phyloP scores from a whole-genome alignment of 306 rosid genomes.

The Lathyrus aphaca region DNA sequence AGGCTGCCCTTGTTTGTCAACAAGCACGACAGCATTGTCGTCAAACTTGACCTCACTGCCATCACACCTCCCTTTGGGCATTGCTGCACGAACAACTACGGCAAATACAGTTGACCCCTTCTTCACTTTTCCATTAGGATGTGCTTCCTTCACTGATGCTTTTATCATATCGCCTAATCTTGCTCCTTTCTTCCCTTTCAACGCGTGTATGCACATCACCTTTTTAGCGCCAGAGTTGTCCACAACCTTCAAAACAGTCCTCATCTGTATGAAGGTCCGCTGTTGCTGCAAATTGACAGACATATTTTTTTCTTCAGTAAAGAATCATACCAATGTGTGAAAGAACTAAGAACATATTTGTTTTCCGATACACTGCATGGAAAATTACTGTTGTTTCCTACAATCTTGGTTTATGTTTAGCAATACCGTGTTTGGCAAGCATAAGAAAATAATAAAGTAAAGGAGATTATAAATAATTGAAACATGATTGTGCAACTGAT shows the following conservation, averaged over 20 bases:
- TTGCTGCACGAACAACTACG: slow-evolving; percentile 82
- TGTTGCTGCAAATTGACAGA: slow-evolving; percentile 56
- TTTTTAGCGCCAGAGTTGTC: slow-evolving; percentile 87
- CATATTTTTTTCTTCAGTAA: not conserved
- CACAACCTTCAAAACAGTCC: slow-evolving; percentile 90
- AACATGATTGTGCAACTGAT: slow-evolving; percentile 7
- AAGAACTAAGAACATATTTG: slow-evolving; percentile 14
- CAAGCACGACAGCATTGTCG: slow-evolving; percentile 86
- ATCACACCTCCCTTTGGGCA: slow-evolving; percentile 79
- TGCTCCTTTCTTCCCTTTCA: slow-evolving; percentile 91
- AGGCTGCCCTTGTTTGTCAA: slow-evolving; percentile 94
- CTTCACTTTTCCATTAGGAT: slow-evolving; percentile 84
- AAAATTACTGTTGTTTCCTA: not conserved
- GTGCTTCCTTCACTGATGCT: slow-evolving; percentile 92
- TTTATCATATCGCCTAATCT: slow-evolving; percentile 85
- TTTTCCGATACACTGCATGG: not conserved
- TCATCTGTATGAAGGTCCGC: slow-evolving; percentile 87
- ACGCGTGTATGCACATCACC: slow-evolving; percentile 92
- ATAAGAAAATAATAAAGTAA: not conserved
- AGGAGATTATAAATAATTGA: not conserved
- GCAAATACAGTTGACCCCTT: slow-evolving; percentile 78
- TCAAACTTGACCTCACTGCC: slow-evolving; percentile 96
- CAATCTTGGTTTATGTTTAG: slow-evolving; percentile 1
- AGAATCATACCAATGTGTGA: not conserved
- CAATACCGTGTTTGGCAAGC: slow-evolving; percentile 4